These are phyloP conservation scores for Marasmius oreades DNA, from an alignment of 1,284 basidiomycete species.

Conservation along the genomic window DNA sequence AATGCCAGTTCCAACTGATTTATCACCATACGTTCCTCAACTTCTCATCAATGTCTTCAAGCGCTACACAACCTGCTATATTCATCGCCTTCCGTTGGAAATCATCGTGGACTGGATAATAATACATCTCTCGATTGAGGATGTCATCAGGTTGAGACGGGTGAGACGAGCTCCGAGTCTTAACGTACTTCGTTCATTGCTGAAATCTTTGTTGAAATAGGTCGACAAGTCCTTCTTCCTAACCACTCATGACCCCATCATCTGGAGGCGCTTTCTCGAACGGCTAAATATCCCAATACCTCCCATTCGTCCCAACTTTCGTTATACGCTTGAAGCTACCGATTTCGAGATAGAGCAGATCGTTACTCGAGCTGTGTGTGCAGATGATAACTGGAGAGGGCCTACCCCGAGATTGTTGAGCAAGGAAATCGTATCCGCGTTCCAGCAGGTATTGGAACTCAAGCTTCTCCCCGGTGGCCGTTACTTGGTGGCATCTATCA, in stretches of 20 bases:
- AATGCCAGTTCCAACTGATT: background rate
- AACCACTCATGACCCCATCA: slow-evolving; percentile 60
- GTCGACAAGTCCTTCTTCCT: slow-evolving; percentile 52
- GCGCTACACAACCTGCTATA: background rate
- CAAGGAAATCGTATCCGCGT: slow-evolving; percentile 33
- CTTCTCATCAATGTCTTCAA: slow-evolving; percentile 5
- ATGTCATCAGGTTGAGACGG: slow-evolving; percentile 48
- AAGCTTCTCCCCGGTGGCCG: slow-evolving; percentile 66
- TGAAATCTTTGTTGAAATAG: slow-evolving; percentile 27
- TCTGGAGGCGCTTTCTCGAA: slow-evolving; percentile 65
- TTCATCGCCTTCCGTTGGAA: slow-evolving; percentile 32
- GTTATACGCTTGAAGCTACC: slow-evolving; percentile 39
- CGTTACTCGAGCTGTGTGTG: slow-evolving; percentile 56
- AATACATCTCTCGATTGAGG: slow-evolving; percentile 45
- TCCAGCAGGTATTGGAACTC: slow-evolving; percentile 53
- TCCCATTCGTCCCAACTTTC: slow-evolving; percentile 57
- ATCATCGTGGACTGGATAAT: slow-evolving; percentile 49
- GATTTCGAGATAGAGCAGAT: slow-evolving; percentile 61
- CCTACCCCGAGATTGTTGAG: slow-evolving; percentile 34
- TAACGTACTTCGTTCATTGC: background rate
- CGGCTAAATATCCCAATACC: slow-evolving; percentile 53
- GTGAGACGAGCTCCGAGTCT: slow-evolving; percentile 34
- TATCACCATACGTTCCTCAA: slow-evolving; percentile 5
- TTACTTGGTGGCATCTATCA: slow-evolving; percentile 60
- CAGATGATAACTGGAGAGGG: slow-evolving; percentile 56